Conservation (phyloP, 2,329 filamentous ascomycete species). For the Fusarium domesticum region DNA sequence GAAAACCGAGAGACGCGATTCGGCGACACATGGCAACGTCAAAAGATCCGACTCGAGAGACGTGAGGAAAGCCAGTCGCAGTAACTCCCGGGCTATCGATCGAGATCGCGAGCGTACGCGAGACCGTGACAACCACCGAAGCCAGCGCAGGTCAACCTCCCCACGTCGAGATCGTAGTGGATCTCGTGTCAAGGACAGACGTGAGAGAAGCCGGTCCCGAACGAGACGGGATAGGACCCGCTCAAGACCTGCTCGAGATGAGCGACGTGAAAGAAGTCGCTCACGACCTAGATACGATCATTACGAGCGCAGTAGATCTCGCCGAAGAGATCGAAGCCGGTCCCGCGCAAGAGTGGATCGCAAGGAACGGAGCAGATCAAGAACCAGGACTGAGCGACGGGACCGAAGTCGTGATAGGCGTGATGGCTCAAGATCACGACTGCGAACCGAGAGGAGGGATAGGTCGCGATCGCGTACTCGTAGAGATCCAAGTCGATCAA, state of each 20-base stretch:
- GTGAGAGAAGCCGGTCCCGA: conserved; percentile 38
- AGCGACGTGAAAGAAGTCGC: conserved; percentile 33
- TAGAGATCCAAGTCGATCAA: conserved; percentile 33
- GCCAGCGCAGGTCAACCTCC: conserved; percentile 39
- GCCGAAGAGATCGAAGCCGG: conserved; percentile 38
- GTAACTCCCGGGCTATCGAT: conserved; percentile 31
- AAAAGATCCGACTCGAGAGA: conserved; percentile 26
- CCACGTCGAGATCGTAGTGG: conserved; percentile 37
- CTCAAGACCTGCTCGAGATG: conserved; percentile 37
- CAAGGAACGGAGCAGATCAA: conserved; percentile 35
- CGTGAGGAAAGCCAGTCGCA: conserved; percentile 35
- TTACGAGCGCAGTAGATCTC: conserved; percentile 36
- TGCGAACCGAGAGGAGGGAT: conserved; percentile 30
- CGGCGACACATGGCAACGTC: conserved; percentile 30
- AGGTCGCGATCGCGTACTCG: conserved; percentile 33
- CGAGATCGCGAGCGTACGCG: conserved; percentile 29
- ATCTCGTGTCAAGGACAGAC: conserved; percentile 33
- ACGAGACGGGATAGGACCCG: conserved; percentile 40
- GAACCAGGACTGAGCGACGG: conserved; percentile 22
- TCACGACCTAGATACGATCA: conserved; percentile 35
- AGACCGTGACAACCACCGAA: conserved; percentile 29
- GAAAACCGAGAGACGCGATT: conserved; percentile 37
- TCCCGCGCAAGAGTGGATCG: conserved; percentile 33
- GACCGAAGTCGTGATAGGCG: conserved; percentile 32
- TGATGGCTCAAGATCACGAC: conserved; percentile 30